Base-by-base conservation (phyloP, 177 flowering plant species). In the Vitis hybrid region DNA sequence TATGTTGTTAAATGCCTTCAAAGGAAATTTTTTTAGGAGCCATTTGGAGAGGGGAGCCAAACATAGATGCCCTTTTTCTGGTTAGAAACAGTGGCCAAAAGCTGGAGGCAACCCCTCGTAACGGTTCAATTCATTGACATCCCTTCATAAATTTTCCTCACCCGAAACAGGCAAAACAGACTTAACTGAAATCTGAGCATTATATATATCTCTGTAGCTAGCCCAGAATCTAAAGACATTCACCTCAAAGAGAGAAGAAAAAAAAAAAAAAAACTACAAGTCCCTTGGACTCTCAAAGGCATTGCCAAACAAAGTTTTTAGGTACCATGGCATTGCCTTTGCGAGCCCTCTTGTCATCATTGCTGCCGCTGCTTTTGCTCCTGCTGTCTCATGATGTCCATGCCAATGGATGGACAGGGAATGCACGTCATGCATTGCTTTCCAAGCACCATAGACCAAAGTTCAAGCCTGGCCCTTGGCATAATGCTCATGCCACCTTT, bases 401-500 rank as follows among this genome's bases (percentile, higher is more conserved):
- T 59, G 56, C 39, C 65, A 2, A 39, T 39, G 45, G 5, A 10
- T 51, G 29, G 29, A 19, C 31, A 49, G 67, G 56, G 15, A 55
- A 64, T 2, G 29, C 33, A 3, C 63, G 22, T 10, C 10, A 15
- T 16, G 6, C 0, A 50, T 13, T 52, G 18, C 66, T 12, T 22
- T 73, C 1, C 26, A 72, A 72, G 70, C 73, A 72, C 39, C 77
- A 73, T 50, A 61, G 67, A 49, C 78, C 79, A 1, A 67, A 57
- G 49, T 82, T 84, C 78, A 62, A 58, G 65, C 82, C 85, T 16
- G 84, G 85, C 10, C 79, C 89, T 0, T 86, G 89, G 88, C 74
- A 62, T 52, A 39, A 60, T 5, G 87, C 84, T 51, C 82, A 69
- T 64, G 86, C 88, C 39, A 86, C 90, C 52, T 86, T 86, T 75